Evolutionary conservation across 495 filamentous ascomycete species (phyloP).

Genomic region (Choiromyces venosus): DNA sequence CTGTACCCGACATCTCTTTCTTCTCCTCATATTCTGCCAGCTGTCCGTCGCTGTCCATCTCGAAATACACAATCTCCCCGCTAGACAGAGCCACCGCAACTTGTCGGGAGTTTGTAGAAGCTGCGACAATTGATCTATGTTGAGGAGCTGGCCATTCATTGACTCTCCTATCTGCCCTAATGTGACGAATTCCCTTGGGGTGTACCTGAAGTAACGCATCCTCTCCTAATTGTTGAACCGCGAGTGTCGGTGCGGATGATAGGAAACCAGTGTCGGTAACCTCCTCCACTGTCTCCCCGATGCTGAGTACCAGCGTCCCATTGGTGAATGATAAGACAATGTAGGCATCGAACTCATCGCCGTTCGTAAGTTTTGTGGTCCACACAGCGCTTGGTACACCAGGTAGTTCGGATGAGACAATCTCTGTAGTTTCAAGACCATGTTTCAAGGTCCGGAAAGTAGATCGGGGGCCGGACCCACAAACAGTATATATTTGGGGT

Average conservation of each 20-base stretch:
- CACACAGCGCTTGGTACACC: conserved; percentile 82
- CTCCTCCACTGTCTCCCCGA: conserved; percentile 94
- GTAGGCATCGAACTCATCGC: conserved; percentile 79
- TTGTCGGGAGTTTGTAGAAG: conserved; percentile 86
- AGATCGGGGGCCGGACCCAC: conserved; percentile 79
- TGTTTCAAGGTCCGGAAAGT: conserved; percentile 87
- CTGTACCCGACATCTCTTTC: conserved; percentile 90
- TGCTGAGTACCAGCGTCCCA: conserved; percentile 77
- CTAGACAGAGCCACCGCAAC: conserved; percentile 90
- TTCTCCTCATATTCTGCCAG: conserved; percentile 94
- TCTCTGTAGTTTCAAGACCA: conserved; percentile 85
- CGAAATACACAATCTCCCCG: conserved; percentile 95
- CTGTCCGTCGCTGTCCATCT: conserved; percentile 85
- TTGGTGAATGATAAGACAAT: conserved; percentile 66
- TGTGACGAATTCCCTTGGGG: conserved; percentile 87
- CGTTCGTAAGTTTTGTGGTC: conserved; percentile 82
- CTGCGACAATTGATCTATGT: conserved; percentile 92
- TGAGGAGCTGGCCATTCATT: conserved; percentile 94
- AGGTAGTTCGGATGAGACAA: conserved; percentile 85
- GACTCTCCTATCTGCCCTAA: conserved; percentile 68
- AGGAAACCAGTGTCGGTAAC: conserved; percentile 89
- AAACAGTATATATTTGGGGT: conserved; percentile 90
- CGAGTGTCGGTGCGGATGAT: conserved; percentile 75
- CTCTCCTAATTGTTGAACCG: conserved; percentile 88
- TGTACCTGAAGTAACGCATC: conserved; percentile 92